Evolutionary conservation across 169 alveolate species (phyloP).

Genomic region (Miamiensis avidus): DNA sequence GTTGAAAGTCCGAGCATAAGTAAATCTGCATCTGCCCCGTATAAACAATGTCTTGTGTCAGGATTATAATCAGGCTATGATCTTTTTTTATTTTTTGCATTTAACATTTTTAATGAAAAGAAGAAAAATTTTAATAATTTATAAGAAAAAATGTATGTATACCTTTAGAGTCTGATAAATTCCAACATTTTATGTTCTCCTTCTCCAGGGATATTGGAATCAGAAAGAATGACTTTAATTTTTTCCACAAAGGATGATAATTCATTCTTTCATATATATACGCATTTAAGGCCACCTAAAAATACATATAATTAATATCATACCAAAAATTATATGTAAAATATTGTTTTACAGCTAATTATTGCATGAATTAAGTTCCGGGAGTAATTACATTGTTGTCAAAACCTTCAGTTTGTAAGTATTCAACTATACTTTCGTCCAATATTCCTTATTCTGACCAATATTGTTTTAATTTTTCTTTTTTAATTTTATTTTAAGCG

Average conservation of each 20-base stretch:
- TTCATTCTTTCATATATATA: constrained; percentile 77
- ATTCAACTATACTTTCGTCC: constrained; percentile 10
- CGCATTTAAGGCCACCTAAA: constrained; percentile 35
- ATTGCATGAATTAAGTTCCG: constrained; percentile 98
- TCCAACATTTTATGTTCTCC: constrained; percentile 99
- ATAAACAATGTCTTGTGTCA: constrained; percentile 96
- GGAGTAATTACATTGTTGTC: constrained; percentile 99
- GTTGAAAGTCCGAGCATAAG: constrained; percentile 97
- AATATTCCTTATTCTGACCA: constrained; percentile 16
- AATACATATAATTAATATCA: too few relatives aligned
- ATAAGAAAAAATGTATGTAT: constrained; percentile 40
- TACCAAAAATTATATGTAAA: constrained; percentile 65
- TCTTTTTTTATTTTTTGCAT: constrained; percentile 57
- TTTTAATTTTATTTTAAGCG: too few relatives aligned
- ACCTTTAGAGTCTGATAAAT: constrained; percentile 88
- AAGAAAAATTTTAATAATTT: constrained; percentile 1
- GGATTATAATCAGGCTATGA: constrained; percentile 83
- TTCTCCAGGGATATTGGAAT: constrained; percentile 98
- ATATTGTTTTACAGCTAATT: constrained; percentile 66
- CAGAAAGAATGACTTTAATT: constrained; percentile 95
- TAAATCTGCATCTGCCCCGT: constrained; percentile 99
- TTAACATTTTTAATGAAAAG: not conserved
- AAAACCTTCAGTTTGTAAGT: constrained; percentile 69
- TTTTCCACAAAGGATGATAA: constrained; percentile 90
- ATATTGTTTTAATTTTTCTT: constrained; percentile 3